Conservation (phyloP, 148 eudicot species). For the Linanthus parryae region DNA sequence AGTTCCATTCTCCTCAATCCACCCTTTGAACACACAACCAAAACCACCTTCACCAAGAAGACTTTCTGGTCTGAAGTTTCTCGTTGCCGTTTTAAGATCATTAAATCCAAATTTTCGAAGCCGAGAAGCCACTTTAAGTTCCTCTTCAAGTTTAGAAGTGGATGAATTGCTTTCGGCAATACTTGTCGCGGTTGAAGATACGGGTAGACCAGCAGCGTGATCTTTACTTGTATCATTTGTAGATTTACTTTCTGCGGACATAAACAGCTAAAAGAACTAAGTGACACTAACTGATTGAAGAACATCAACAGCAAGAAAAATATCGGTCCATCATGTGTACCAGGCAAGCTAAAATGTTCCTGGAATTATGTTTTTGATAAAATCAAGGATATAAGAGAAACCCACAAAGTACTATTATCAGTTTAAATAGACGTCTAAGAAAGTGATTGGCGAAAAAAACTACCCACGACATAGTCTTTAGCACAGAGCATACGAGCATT, state of each 20-base stretch:
- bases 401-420: too few species aligned
- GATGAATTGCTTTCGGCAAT: constrained; percentile 52
- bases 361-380: too few species aligned
- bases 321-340: not conserved
- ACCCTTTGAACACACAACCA: constrained; percentile 70
- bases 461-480: too few species aligned
- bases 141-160: constrained; percentile 60
- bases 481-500: too few species aligned
- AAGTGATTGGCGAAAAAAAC: too few species aligned
- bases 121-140: constrained; percentile 60
- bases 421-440: too few species aligned
- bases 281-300: not conserved
- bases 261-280: constrained; percentile 8
- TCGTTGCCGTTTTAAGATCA: constrained; percentile 55
- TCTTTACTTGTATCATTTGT: constrained; percentile 38
- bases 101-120: constrained; percentile 58
- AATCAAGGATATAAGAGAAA: too few species aligned
- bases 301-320: not conserved
- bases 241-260: constrained; percentile 41
- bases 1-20: constrained; percentile 76
- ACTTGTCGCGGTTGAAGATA: constrained; percentile 55
- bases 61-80: constrained; percentile 71
- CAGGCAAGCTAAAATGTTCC: too few species aligned
- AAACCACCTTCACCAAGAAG: constrained; percentile 76
- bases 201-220: constrained; percentile 29